phyloP scores from a whole-genome alignment of 1,139 yeast species.

The Kurtzmaniella quercitrusa region DNA sequence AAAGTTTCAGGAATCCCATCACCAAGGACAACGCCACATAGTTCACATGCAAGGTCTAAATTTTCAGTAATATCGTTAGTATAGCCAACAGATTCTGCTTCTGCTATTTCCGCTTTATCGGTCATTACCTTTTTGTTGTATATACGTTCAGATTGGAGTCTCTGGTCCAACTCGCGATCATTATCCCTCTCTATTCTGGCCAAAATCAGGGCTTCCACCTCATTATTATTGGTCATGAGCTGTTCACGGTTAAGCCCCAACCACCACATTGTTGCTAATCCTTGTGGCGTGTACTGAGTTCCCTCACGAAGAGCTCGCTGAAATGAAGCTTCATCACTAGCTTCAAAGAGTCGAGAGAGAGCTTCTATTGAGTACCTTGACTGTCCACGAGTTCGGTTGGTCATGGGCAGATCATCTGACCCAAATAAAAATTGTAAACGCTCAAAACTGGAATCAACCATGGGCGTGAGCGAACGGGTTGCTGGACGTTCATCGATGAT shows the following conservation, averaged over 20 bases:
- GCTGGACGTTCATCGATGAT: conserved; percentile 22
- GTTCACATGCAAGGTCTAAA: conserved; percentile 49
- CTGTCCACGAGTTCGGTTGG: background rate
- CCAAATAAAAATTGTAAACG: background rate
- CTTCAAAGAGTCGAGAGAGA: background rate
- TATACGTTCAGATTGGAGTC: conserved; percentile 28
- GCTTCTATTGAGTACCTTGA: background rate
- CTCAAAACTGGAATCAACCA: conserved; percentile 1
- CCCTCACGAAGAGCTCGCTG: background rate
- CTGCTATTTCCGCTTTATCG: conserved; percentile 26
- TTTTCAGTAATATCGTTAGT: conserved; percentile 34
- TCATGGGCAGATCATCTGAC: background rate
- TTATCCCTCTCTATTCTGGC: conserved; percentile 41
- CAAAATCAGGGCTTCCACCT: conserved; percentile 32
- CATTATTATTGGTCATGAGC: conserved; percentile 7
- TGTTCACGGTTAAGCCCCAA: background rate
- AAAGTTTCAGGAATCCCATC: conserved; percentile 62
- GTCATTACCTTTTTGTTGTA: conserved; percentile 26
- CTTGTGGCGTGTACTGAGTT: background rate
- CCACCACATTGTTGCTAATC: conserved; percentile 2
- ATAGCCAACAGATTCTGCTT: conserved; percentile 23
- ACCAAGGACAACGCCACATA: conserved; percentile 70
- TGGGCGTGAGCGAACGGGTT: conserved; percentile 4
- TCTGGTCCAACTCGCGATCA: conserved; percentile 31
- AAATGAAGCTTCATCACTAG: background rate